These are phyloP conservation scores for Geotrichum reessii DNA, from an alignment of 1,139 yeast species.

Conservation along the genomic window DNA sequence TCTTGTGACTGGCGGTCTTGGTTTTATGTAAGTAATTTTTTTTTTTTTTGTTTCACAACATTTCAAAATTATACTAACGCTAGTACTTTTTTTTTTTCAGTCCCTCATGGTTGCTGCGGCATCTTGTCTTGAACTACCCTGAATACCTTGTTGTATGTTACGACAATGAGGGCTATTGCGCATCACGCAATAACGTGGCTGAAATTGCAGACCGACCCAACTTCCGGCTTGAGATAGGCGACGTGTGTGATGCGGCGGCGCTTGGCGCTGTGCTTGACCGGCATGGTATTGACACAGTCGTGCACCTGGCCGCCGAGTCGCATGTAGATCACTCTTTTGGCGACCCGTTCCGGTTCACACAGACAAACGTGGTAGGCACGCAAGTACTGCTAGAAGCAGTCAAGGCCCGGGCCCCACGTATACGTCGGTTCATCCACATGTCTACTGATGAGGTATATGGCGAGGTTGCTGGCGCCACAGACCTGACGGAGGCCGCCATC, in stretches of 20 bases:
- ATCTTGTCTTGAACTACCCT: slow-evolving; percentile 40
- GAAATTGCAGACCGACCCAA: slow-evolving; percentile 29
- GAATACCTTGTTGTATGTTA: slow-evolving; percentile 42
- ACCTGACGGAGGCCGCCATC: slow-evolving; percentile 38
- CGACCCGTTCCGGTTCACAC: slow-evolving; percentile 44
- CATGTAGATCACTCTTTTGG: slow-evolving; percentile 52
- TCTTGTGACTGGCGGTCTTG: slow-evolving; percentile 56
- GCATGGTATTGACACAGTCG: slow-evolving; percentile 37
- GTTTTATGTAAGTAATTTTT: slow-evolving; percentile 41
- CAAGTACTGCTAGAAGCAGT: slow-evolving; percentile 47
- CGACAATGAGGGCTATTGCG: slow-evolving; percentile 44
- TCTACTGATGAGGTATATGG: slow-evolving; percentile 65
- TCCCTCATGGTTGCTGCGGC: slow-evolving; percentile 48
- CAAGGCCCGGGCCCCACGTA: slow-evolving; percentile 22
- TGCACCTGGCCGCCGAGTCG: slow-evolving; percentile 57
- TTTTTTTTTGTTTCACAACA: neutral
- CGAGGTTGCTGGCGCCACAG: slow-evolving; percentile 31
- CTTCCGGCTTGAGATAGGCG: slow-evolving; percentile 37
- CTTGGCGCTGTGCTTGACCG: slow-evolving; percentile 27
- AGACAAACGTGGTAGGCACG: slow-evolving; percentile 47
- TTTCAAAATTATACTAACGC: no score
- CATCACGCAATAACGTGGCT: slow-evolving; percentile 28
- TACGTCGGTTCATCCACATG: slow-evolving; percentile 41
- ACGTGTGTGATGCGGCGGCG: slow-evolving; percentile 36
- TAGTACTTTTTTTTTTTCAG: slow-evolving; percentile 17